Evolutionary conservation across 768 basidiomycete species (phyloP).

Genomic region (Auricularia auricula-judae): DNA sequence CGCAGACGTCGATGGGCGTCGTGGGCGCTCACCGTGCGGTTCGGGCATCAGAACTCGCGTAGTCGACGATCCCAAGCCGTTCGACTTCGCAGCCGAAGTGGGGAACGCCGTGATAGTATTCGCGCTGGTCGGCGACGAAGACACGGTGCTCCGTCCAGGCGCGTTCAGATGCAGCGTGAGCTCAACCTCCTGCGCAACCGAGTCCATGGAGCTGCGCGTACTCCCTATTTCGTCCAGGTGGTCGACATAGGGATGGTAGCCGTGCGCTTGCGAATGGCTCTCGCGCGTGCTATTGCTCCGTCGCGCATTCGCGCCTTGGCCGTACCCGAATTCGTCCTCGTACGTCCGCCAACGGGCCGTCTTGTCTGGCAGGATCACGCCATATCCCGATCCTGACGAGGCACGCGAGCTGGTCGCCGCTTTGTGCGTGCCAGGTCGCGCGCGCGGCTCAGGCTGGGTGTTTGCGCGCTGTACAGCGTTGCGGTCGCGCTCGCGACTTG

Average conservation of each 20-base stretch:
- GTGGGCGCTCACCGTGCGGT: not conserved
- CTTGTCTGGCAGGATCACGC: not conserved
- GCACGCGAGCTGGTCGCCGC: not conserved
- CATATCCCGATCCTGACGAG: not conserved
- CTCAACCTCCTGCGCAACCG: conserved; percentile 73
- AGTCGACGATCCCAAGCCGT: not conserved
- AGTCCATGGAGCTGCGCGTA: conserved; percentile 80
- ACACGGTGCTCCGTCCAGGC: not conserved
- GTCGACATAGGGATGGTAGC: not conserved
- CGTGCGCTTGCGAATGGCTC: not conserved
- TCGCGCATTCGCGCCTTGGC: not conserved
- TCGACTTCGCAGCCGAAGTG: not conserved
- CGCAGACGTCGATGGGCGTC: not conserved
- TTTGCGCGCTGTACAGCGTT: not conserved
- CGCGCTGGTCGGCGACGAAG: not conserved
- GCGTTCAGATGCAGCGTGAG: conserved; percentile 33
- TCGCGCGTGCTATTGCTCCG: not conserved
- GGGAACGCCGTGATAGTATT: not conserved
- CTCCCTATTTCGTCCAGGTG: not conserved
- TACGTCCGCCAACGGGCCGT: not conserved
- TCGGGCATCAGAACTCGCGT: not conserved
- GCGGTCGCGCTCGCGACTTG: not conserved
- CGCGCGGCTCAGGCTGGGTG: not conserved
- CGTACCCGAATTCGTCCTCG: not conserved
- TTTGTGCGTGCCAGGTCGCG: not conserved